These are phyloP conservation scores for Sesbania bispinosa DNA, from an alignment of 306 rosid species.

Conservation along the genomic window DNA sequence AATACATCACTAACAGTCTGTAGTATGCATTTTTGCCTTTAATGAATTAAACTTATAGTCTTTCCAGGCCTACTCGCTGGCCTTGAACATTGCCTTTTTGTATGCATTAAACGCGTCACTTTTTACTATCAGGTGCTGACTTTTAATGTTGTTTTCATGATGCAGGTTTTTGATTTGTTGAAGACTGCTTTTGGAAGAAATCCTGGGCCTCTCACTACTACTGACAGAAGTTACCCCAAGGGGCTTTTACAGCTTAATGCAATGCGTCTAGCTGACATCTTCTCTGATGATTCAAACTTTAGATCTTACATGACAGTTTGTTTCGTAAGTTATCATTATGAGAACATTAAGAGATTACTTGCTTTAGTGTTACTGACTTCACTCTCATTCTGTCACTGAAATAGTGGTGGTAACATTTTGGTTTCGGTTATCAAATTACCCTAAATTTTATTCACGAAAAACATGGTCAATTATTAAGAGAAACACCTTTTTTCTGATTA, in stretches of 20 bases:
- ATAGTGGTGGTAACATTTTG: neutral
- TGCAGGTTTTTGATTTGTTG: conserved; percentile 77
- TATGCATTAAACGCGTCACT: neutral
- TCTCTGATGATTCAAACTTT: conserved; percentile 94
- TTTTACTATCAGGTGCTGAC: conserved; percentile 9
- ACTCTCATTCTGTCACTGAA: neutral
- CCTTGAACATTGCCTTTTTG: too few relatives aligned
- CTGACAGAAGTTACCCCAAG: conserved; percentile 57
- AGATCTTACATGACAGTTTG: conserved; percentile 69
- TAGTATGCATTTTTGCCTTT: conserved; percentile 14
- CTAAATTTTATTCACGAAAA: neutral
- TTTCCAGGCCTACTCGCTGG: too few relatives aligned
- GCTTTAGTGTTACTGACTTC: conserved; percentile 1
- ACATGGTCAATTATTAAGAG: neutral
- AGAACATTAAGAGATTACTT: conserved; percentile 7
- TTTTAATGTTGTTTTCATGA: conserved; percentile 22
- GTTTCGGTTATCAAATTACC: neutral
- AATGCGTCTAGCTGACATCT: conserved; percentile 88
- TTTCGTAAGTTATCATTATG: conserved; percentile 59
- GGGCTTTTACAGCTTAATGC: conserved; percentile 97
- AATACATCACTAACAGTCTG: too few relatives aligned
- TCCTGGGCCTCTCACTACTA: conserved; percentile 33
- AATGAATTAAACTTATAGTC: too few relatives aligned
- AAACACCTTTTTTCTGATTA: neutral
- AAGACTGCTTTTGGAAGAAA: conserved; percentile 65